Percentiles rank a stretch among this genome's conserved stretches.
These are phyloP conservation scores for Coemansia sp. DNA, from an alignment of 192 early-diverging fungal genomes.

Conservation along the genomic window DNA sequence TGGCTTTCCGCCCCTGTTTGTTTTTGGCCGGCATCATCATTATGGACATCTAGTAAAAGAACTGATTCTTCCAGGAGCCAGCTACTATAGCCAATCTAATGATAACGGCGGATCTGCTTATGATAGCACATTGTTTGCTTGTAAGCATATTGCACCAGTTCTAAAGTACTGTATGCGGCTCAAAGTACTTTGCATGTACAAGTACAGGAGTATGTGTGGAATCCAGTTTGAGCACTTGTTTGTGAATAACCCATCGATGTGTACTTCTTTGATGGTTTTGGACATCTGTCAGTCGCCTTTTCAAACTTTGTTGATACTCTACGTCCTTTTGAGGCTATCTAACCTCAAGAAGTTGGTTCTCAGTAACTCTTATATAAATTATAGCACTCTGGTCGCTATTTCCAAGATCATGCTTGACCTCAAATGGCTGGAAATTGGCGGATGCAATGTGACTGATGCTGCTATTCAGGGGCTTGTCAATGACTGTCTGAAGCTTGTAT, in stretches of 20 bases:
- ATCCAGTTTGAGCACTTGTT: slow-evolving; percentile 9
- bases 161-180: slow-evolving; percentile 10
- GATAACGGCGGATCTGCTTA: slow-evolving; percentile 12
- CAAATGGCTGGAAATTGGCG: background rate
- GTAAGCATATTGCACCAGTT: background rate
- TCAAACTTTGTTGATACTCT: background rate
- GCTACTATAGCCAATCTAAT: background rate
- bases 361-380: background rate
- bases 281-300: slow-evolving; percentile 16
- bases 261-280: background rate
- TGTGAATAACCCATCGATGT: background rate
- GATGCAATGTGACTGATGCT: background rate
- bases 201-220: slow-evolving; percentile 15
- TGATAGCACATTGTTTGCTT: background rate
- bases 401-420: background rate
- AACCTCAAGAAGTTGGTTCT: slow-evolving; percentile 1
- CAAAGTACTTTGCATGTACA: slow-evolving; percentile 13
- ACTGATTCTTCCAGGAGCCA: slow-evolving; percentile 18
- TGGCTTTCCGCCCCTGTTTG: background rate
- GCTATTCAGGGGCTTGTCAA: background rate
- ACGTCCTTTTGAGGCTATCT: background rate
- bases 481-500: background rate
- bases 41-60: slow-evolving; percentile 16
- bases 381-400: background rate
- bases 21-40: background rate